Percentiles rank a stretch among this genome's conserved stretches.
Evolutionary conservation across 2,329 filamentous ascomycete species (phyloP).

Genomic region (Fusarium sambucinum): DNA sequence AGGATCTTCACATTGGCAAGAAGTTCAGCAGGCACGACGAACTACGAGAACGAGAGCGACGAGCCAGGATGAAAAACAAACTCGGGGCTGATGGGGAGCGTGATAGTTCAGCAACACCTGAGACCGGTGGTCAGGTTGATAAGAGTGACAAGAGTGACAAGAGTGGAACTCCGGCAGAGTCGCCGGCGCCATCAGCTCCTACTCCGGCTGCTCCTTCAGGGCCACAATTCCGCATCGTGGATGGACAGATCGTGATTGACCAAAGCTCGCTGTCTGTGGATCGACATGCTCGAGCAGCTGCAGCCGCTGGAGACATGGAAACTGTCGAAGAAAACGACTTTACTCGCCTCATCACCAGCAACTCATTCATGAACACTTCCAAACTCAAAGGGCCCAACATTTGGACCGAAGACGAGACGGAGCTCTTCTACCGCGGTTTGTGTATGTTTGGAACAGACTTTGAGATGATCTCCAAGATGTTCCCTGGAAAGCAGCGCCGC

Average conservation of each 20-base stretch:
- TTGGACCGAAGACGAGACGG: slow-evolving; percentile 79
- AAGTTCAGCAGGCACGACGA: slow-evolving; percentile 80
- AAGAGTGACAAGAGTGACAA: slow-evolving; percentile 46
- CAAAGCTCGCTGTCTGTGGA: slow-evolving; percentile 76
- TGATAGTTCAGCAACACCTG: slow-evolving; percentile 43
- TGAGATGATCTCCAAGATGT: slow-evolving; percentile 81
- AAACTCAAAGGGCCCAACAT: slow-evolving; percentile 73
- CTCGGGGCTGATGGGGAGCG: slow-evolving; percentile 44
- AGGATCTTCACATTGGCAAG: slow-evolving; percentile 77
- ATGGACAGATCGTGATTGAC: slow-evolving; percentile 79
- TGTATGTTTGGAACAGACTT: slow-evolving; percentile 87
- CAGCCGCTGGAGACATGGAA: slow-evolving; percentile 65
- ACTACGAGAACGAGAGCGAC: slow-evolving; percentile 74
- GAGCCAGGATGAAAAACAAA: slow-evolving; percentile 53
- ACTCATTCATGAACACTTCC: slow-evolving; percentile 72
- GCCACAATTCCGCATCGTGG: slow-evolving; percentile 72
- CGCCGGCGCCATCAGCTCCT: slow-evolving; percentile 43
- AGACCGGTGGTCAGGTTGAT: slow-evolving; percentile 26
- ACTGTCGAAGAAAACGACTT: slow-evolving; percentile 83
- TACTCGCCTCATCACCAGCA: slow-evolving; percentile 76
- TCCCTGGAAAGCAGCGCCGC: slow-evolving; percentile 76
- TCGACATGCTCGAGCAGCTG: slow-evolving; percentile 72
- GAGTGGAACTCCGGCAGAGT: slow-evolving; percentile 43
- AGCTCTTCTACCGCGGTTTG: slow-evolving; percentile 80
- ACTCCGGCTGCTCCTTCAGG: slow-evolving; percentile 55